phyloP scores from a whole-genome alignment of 2,329 filamentous ascomycete species.

The Ophiostoma quercus region DNA sequence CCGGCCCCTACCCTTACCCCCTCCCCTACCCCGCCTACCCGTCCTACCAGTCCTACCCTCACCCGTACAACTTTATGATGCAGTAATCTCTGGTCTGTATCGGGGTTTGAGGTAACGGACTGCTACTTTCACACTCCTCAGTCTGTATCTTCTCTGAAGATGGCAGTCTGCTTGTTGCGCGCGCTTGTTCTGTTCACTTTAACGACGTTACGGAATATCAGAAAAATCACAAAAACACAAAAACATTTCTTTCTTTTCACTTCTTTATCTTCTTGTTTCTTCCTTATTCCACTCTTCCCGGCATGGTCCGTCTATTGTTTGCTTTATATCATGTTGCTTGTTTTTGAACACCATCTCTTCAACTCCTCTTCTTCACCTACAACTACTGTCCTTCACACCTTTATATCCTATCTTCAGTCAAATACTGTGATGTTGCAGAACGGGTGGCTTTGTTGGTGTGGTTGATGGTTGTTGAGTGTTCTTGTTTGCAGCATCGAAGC shows the following conservation, averaged over 20 bases:
- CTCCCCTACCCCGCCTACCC: neutral
- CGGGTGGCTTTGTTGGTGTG: neutral
- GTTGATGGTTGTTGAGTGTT: neutral
- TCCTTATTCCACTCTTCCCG: neutral
- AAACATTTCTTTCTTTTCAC: neutral
- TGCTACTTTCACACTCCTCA: neutral
- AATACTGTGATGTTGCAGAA: neutral
- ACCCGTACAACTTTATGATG: constrained; percentile 10
- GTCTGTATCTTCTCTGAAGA: neutral
- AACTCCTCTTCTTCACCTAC: neutral
- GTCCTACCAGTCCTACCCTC: constrained; percentile 1
- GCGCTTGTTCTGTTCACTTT: neutral
- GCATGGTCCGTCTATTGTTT: neutral
- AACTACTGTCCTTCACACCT: neutral
- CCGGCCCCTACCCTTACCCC: neutral
- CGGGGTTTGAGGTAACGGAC: neutral
- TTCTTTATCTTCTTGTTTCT: neutral
- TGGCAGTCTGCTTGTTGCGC: too few species aligned
- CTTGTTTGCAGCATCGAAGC: neutral
- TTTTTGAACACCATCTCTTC: neutral
- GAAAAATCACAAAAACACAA: neutral
- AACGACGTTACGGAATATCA: neutral
- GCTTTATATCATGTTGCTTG: constrained; percentile 11
- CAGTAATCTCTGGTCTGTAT: neutral
- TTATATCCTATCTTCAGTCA: neutral